Evolutionary conservation across 2,329 filamentous ascomycete species (phyloP).

Genomic region (Trichophyton schoenleinii): DNA sequence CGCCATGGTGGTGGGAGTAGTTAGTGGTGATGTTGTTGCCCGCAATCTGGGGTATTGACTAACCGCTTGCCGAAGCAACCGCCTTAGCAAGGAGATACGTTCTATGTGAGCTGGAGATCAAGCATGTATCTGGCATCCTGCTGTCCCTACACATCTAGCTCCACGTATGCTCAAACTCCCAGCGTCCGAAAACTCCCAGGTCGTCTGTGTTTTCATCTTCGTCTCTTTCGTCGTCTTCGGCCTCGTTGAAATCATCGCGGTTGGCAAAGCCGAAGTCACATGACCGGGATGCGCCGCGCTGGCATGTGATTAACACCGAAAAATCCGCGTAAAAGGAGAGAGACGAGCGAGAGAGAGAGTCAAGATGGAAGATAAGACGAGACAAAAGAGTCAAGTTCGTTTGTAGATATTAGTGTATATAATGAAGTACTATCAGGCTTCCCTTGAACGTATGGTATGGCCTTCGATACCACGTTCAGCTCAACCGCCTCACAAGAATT

Average conservation of each 20-base stretch:
- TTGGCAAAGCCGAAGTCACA: slow-evolving; percentile 1
- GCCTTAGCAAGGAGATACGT: not conserved
- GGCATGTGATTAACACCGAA: slow-evolving; percentile 5
- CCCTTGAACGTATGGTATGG: no score
- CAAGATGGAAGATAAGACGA: not conserved
- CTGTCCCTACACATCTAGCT: not conserved
- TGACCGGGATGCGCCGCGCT: not conserved
- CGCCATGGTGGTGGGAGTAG: slow-evolving; percentile 43
- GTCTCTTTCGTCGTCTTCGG: not conserved
- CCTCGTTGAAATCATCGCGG: not conserved
- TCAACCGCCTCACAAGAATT: no score
- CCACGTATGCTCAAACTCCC: not conserved
- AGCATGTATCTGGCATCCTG: not conserved
- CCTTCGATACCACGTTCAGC: no score
- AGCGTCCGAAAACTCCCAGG: not conserved
- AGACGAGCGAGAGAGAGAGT: not conserved
- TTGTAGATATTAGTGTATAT: not conserved
- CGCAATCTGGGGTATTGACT: not conserved
- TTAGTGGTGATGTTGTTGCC: no score
- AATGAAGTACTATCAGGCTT: not conserved
- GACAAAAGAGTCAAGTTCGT: not conserved
- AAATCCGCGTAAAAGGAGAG: not conserved
- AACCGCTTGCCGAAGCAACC: not conserved
- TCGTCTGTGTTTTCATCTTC: not conserved
- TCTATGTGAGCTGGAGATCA: not conserved